These are phyloP conservation scores for Paecilomyces formosus DNA, from an alignment of 2,329 filamentous ascomycete species.

Conservation along the genomic window DNA sequence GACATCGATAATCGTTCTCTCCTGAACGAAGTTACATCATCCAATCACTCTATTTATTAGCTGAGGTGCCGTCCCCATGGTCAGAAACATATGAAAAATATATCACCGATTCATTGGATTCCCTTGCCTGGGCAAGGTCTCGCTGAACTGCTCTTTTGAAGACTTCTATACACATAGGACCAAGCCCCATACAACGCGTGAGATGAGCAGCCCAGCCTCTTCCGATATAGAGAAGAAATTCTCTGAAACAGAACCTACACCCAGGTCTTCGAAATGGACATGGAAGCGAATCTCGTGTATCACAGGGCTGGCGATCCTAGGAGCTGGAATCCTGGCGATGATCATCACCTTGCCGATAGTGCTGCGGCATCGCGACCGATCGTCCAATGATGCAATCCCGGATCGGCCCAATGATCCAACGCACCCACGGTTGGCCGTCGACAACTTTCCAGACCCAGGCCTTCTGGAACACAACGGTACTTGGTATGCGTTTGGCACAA, in stretches of 20 bases:
- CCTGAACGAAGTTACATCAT: background rate
- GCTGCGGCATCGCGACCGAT: background rate
- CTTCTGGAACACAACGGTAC: slow-evolving; percentile 23
- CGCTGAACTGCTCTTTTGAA: background rate
- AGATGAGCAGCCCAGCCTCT: background rate
- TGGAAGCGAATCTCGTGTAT: slow-evolving; percentile 6
- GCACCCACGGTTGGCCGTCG: slow-evolving; percentile 12
- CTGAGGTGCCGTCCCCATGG: background rate
- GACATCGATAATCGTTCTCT: background rate
- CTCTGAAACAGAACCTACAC: background rate
- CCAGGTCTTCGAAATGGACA: slow-evolving; percentile 5
- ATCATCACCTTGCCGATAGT: slow-evolving; percentile 15
- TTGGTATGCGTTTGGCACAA: slow-evolving; percentile 27
- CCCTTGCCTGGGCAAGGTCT: background rate
- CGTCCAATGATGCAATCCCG: background rate
- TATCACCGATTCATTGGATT: background rate
- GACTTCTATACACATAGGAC: background rate
- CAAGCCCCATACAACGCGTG: background rate
- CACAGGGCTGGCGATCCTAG: slow-evolving; percentile 5
- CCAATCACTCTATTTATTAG: background rate
- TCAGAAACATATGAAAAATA: background rate
- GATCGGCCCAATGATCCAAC: background rate
- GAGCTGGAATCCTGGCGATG: slow-evolving; percentile 10
- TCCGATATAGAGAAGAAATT: background rate
- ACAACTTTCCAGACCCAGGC: slow-evolving; percentile 24